These are phyloP conservation scores for Pontederia paniculata DNA, from an alignment of 176 grass and related monocot species.

Conservation along the genomic window DNA sequence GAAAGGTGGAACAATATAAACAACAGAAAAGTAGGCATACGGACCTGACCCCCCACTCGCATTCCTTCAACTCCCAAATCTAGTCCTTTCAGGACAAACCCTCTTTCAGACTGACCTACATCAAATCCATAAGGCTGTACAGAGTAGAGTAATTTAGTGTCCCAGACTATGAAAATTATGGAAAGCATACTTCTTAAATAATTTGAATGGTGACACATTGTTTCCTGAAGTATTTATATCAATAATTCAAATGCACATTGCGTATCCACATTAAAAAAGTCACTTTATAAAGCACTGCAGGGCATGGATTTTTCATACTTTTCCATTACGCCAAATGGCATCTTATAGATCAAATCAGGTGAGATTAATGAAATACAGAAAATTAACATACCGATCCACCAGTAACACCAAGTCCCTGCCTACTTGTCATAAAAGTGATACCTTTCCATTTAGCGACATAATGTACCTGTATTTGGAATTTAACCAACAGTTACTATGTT, in stretches of 20 bases:
- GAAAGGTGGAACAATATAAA: not conserved
- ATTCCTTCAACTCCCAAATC: conserved; percentile 98
- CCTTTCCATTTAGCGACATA: conserved; percentile 99
- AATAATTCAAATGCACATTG: too few species aligned
- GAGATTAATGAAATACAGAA: conserved; percentile 6
- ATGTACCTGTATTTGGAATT: conserved; percentile 56
- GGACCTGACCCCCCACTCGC: conserved; percentile 91
- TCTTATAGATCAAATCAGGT: not conserved
- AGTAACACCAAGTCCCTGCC: conserved; percentile 81
- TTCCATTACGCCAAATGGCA: not conserved
- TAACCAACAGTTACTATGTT: not conserved
- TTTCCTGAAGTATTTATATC: too few species aligned
- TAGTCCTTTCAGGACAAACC: conserved; percentile 85
- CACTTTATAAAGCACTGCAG: too few species aligned
- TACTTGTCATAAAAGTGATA: conserved; percentile 96
- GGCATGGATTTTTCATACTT: too few species aligned
- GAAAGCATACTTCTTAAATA: too few species aligned
- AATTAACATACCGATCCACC: conserved; percentile 66
- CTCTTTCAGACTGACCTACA: conserved; percentile 79
- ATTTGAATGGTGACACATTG: too few species aligned
- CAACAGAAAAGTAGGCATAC: not conserved
- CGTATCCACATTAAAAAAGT: too few species aligned
- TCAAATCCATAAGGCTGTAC: conserved; percentile 95
- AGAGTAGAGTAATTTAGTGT: too few species aligned
- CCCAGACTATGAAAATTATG: too few species aligned